Evolutionary conservation across 805 yeast species (phyloP).

Genomic region (Yamadazyma nakazawae): DNA sequence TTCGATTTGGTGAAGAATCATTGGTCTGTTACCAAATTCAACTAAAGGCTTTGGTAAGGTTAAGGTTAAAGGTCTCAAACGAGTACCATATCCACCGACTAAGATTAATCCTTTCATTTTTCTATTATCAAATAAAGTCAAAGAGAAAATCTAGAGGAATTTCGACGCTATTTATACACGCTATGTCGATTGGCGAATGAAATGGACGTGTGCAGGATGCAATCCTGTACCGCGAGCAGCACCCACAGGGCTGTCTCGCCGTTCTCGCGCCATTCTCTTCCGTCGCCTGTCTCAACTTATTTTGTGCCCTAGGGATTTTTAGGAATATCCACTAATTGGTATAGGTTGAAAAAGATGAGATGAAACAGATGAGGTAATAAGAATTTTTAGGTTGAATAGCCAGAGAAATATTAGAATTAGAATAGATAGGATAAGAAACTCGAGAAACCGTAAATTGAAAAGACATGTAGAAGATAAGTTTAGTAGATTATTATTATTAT

Average conservation of each 20-base stretch:
- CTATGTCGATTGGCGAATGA: background rate
- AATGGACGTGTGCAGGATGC: background rate
- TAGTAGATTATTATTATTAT: no score
- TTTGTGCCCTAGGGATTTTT: background rate
- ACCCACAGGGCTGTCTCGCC: no score
- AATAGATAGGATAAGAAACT: no score
- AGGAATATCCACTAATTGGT: background rate
- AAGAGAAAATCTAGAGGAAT: conserved; percentile 5
- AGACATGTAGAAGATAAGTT: no score
- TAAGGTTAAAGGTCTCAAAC: conserved; percentile 96
- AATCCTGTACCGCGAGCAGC: no score
- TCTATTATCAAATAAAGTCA: conserved; percentile 7
- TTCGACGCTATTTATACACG: conserved; percentile 8
- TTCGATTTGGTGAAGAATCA: conserved; percentile 98
- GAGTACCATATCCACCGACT: conserved; percentile 99
- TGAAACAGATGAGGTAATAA: background rate
- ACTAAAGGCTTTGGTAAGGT: conserved; percentile 96
- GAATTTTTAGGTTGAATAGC: background rate
- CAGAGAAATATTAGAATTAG: background rate
- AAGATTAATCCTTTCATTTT: conserved; percentile 92
- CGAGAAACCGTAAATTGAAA: no score
- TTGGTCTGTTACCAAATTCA: conserved; percentile 98
- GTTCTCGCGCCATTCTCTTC: no score
- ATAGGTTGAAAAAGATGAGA: background rate
- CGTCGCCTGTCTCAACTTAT: background rate